Conservation (phyloP, 768 basidiomycete genomes). For the Serendipita sp. region DNA sequence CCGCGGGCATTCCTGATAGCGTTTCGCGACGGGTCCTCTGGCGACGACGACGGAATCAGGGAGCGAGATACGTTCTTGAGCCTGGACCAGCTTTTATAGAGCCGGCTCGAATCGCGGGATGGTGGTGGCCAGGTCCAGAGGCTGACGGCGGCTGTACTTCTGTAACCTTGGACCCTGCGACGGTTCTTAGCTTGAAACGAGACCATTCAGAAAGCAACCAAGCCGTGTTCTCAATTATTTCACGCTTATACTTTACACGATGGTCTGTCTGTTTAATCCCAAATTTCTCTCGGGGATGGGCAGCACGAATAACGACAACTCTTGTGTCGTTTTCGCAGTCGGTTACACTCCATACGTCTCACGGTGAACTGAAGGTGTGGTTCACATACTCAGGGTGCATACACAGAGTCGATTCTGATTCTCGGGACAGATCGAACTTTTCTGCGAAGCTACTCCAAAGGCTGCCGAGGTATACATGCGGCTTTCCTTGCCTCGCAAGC, state of each 20-base stretch:
- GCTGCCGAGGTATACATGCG: constrained; percentile 58
- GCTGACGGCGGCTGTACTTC: background rate
- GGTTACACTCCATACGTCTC: constrained; percentile 86
- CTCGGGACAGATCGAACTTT: constrained; percentile 68
- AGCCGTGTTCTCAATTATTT: too few species aligned
- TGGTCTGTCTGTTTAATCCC: too few species aligned
- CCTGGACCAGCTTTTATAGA: too few species aligned
- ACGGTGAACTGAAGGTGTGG: constrained; percentile 85
- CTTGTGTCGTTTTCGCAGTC: constrained; percentile 34
- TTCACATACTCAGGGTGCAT: background rate
- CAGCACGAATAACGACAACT: too few species aligned
- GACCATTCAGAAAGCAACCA: too few species aligned
- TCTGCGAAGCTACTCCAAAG: constrained; percentile 93
- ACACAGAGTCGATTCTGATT: background rate
- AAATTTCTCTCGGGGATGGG: too few species aligned
- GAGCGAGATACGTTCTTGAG: background rate
- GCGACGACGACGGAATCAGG: background rate
- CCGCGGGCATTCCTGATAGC: background rate
- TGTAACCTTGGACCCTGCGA: background rate
- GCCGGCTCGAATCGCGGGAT: background rate
- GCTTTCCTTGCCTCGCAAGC: background rate
- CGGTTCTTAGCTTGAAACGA: background rate
- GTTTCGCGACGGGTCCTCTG: background rate
- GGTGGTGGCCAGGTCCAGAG: background rate
- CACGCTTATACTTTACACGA: too few species aligned